Conservation (phyloP, 345 rosid species). For the Arabis hirsuta region DNA sequence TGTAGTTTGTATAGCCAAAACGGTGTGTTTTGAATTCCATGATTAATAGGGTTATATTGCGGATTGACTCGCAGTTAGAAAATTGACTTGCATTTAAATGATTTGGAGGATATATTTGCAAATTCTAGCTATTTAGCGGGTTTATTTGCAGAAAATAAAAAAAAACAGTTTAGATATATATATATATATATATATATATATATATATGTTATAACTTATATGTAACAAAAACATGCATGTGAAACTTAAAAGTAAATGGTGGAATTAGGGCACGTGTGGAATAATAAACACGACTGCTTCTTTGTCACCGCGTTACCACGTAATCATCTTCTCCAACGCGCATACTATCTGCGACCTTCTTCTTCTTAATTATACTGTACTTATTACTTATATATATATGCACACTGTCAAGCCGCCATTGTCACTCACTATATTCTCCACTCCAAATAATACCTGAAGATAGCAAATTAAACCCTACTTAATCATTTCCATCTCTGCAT, state of each 20-base stretch:
- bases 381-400: conserved; percentile 29
- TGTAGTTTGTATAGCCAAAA: too few relatives aligned
- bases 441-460: conserved; percentile 10
- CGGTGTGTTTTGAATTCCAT: too few relatives aligned
- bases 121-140: too few relatives aligned
- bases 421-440: conserved; percentile 38
- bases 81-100: too few relatives aligned
- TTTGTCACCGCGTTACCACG: conserved; percentile 39
- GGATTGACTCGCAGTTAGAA: too few relatives aligned
- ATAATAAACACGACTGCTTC: conserved; percentile 17
- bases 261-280: conserved; percentile 34
- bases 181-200: too few relatives aligned
- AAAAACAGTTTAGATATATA: too few relatives aligned
- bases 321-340: conserved; percentile 42
- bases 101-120: too few relatives aligned
- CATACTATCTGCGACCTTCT: conserved; percentile 32
- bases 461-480: not conserved
- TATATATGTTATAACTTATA: too few relatives aligned
- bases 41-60: too few relatives aligned
- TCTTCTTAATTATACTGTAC: not conserved
- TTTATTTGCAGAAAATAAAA: too few relatives aligned
- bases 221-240: too few relatives aligned
- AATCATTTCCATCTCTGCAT: not conserved
- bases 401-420: conserved; percentile 36
- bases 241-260: not conserved